A percentile compares a stretch with the other conserved stretches of the same genome.
Evolutionary conservation across 352 stramenopile genomes (phyloP).

Genomic region (Phytophthora parvispora): DNA sequence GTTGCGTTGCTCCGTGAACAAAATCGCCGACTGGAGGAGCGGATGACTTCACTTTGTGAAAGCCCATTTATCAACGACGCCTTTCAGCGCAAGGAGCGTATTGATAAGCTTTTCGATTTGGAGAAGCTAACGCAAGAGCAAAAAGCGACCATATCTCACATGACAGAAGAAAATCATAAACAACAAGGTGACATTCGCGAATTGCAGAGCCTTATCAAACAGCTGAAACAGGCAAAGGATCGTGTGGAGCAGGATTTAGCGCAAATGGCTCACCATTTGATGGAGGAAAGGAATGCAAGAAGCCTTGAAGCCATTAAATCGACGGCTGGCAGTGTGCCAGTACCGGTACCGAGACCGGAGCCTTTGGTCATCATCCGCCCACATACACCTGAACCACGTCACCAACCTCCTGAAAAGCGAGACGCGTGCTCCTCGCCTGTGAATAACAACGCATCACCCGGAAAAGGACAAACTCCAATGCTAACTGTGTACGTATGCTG

Average conservation of each 20-base stretch:
- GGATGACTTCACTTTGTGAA: conserved; percentile 93
- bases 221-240: conserved; percentile 84
- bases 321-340: conserved; percentile 11
- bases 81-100: conserved; percentile 88
- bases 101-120: conserved; percentile 88
- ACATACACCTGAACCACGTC: conserved; percentile 9
- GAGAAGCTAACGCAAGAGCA: conserved; percentile 87
- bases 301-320: conserved; percentile 42
- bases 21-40: conserved; percentile 91
- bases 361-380: conserved; percentile 20
- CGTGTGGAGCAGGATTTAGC: conserved; percentile 70
- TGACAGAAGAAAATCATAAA: conserved; percentile 84
- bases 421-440: conserved; percentile 77
- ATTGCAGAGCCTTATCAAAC: conserved; percentile 86
- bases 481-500: conserved; percentile 25
- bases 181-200: conserved; percentile 84
- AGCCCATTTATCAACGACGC: conserved; percentile 95
- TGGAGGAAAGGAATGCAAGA: conserved; percentile 70
- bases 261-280: conserved; percentile 68
- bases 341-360: conserved; percentile 12
- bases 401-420: conserved; percentile 45
- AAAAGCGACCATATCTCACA: conserved; percentile 73
- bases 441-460: conserved; percentile 27
- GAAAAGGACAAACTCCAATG: not conserved
- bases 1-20: conserved; percentile 76